phyloP scores from a whole-genome alignment of 1,284 basidiomycete species.

The Lentinula novae-zelandiae region DNA sequence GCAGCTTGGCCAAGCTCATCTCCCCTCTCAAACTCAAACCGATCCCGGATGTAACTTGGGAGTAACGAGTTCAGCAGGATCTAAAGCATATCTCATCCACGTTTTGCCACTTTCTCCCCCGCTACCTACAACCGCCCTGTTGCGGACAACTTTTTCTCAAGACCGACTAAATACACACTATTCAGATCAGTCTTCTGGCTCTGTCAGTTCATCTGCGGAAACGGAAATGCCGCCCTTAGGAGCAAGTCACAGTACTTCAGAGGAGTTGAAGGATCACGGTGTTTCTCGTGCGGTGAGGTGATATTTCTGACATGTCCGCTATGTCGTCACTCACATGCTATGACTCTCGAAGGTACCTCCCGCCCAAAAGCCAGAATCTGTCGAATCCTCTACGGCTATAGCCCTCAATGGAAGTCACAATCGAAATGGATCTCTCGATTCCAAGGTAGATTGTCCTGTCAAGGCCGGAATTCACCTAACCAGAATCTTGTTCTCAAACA shows the following conservation, averaged over 20 bases:
- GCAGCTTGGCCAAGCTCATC: background rate
- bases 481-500: background rate
- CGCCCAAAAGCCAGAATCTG: background rate
- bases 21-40: background rate
- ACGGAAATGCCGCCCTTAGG: background rate
- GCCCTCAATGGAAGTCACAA: background rate
- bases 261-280: background rate
- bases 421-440: background rate
- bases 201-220: background rate
- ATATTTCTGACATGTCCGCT: background rate
- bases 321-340: background rate
- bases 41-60: background rate
- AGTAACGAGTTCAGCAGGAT: background rate
- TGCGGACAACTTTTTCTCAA: background rate
- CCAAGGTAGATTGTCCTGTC: background rate
- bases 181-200: background rate
- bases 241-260: background rate
- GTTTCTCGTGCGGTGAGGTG: background rate
- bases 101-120: constrained; percentile 3
- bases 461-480: no score
- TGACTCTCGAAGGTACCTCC: background rate
- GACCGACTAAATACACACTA: background rate
- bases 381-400: background rate
- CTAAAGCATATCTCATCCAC: constrained; percentile 6
- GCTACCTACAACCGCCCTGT: background rate